Evolutionary conservation across 2,329 filamentous ascomycete genomes (phyloP).

Genomic region (Tolypocladium pustulatum): DNA sequence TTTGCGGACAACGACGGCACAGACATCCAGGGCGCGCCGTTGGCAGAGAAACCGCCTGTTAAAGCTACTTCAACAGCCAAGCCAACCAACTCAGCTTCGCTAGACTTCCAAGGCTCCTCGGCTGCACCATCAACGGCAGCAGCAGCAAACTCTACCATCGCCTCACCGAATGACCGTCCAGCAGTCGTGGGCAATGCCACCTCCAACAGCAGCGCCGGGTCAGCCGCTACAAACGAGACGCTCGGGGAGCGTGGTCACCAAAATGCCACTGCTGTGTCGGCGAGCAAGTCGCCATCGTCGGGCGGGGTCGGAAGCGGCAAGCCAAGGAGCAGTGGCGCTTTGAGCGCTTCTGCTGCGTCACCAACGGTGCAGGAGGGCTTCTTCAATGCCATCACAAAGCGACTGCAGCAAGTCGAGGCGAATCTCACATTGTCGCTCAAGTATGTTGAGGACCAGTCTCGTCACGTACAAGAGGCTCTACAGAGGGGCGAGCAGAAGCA

Average conservation of each 20-base stretch:
- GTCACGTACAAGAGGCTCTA: slow-evolving; percentile 78
- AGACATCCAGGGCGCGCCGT: not conserved
- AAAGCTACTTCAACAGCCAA: not conserved
- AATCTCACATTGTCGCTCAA: slow-evolving; percentile 89
- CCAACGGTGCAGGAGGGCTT: slow-evolving; percentile 95
- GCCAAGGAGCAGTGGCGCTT: slow-evolving; percentile 16
- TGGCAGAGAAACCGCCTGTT: not conserved
- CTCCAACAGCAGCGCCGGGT: not conserved
- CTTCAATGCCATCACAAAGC: slow-evolving; percentile 93
- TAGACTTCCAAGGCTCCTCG: not conserved
- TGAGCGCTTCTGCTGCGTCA: slow-evolving; percentile 24
- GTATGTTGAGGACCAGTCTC: slow-evolving; percentile 94
- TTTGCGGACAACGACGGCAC: not conserved
- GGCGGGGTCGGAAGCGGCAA: slow-evolving; percentile 12
- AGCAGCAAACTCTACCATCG: not conserved
- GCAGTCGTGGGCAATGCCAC: not conserved
- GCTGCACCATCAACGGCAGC: not conserved
- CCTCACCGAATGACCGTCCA: not conserved
- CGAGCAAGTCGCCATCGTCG: not conserved
- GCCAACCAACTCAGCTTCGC: not conserved
- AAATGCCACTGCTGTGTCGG: slow-evolving; percentile 1
- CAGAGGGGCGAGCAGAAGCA: slow-evolving; percentile 81
- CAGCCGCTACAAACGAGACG: not conserved
- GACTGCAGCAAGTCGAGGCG: slow-evolving; percentile 78
- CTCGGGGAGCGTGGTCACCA: slow-evolving; percentile 1